Evolutionary conservation across 805 yeast species (phyloP), one percentile per base, ranked within the genome.

Genomic region (Candida sakaeoensis): DNA sequence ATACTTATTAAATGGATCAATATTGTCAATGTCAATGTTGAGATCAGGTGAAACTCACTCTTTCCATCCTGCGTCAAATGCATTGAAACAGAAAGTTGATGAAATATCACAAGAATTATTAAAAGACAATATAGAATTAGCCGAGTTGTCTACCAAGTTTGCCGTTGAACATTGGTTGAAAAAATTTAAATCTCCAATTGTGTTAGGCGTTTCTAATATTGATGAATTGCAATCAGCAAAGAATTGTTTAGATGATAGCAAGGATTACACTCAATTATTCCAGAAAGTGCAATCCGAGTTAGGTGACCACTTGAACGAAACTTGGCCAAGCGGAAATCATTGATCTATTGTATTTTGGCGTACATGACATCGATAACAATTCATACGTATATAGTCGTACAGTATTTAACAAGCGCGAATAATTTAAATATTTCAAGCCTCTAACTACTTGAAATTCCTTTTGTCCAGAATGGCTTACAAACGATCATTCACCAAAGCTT

Each of bases 21-120:
- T 93, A 27, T 66, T 91, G 44, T 79, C 90, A 40, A 90, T 90
- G 98, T 85, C 96, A 3, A 60, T 90, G 41, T 67, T 90, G 41
- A 72, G 95, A 43, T 74, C 83, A 0, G 80, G 72, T 17, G 65
- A 71, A 24, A 82, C 95, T 0, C 82, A 75, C 47, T 53, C 70
- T 1, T 91, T 89, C 72, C 97, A 90, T 53, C 97, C 96, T 0
- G 93, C 87, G 3, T 63, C 81, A 0, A 50, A 58, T 12, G 74
- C 58, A n/a, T 65, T 90, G 45, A 79, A 74, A 46, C 62, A 65
- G 1, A 79, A 77, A 0, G 80, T 80, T 2, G 54, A 61, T 23
- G 61, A 65, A 18, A 63, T 78, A 24, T 73, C 80, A 0, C 50
- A 52, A 6, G 44, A 59, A n/a, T 57, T 76, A 36, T 41, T 55